Evolutionary conservation across 257 asterid species (phyloP).

Genomic region (Lantana camara): DNA sequence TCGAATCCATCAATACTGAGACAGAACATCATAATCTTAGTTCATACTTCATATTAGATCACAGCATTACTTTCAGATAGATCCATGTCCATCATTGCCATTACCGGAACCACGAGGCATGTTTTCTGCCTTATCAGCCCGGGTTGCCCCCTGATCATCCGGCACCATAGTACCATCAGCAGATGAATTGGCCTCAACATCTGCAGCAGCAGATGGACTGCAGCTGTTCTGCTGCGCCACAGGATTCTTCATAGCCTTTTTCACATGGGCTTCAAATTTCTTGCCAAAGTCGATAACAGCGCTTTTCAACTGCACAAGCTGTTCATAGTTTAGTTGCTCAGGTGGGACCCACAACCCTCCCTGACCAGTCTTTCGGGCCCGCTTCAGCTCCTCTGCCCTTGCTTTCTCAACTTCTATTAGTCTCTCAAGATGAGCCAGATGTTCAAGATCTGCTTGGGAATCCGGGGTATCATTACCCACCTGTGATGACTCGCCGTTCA

Average conservation of each 20-base stretch:
- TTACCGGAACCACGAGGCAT: neutral
- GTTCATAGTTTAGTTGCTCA: neutral
- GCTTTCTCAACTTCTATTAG: constrained; percentile 20
- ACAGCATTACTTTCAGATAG: neutral
- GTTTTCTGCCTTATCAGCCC: neutral
- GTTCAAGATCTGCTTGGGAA: neutral
- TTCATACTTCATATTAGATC: neutral
- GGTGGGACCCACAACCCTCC: neutral
- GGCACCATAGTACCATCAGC: neutral
- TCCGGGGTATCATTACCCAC: neutral
- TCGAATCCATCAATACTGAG: too few relatives aligned
- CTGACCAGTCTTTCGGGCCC: neutral
- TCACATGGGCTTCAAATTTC: neutral
- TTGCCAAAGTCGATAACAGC: neutral
- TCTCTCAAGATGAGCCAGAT: constrained; percentile 22
- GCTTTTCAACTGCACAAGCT: neutral
- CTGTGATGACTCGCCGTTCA: neutral
- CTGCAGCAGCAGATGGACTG: neutral
- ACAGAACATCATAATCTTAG: too few relatives aligned
- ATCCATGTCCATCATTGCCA: neutral
- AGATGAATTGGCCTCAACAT: neutral
- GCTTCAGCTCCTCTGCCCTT: constrained; percentile 14
- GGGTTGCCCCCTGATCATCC: constrained; percentile 8
- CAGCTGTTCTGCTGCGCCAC: neutral
- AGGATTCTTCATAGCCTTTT: neutral